Percentiles rank a stretch among this genome's conserved stretches.
Evolutionary conservation across 176 grass and related monocot genomes (phyloP).

Genomic region (maize (Zea mays)): DNA sequence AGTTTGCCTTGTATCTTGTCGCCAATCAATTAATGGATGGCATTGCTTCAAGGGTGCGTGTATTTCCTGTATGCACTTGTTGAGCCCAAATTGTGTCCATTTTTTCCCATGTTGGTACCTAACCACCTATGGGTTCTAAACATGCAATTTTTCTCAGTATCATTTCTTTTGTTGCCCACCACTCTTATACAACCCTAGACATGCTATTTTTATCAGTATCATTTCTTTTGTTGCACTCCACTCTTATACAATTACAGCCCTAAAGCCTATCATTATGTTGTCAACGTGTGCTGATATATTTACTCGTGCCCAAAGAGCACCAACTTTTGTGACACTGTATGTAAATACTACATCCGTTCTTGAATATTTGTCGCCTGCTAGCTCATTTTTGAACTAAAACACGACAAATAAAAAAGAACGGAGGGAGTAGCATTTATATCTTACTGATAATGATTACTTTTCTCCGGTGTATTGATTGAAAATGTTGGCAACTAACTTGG

Average conservation of each 20-base stretch:
- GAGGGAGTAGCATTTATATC: not conserved
- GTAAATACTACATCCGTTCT: not conserved
- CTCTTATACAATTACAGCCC: not conserved
- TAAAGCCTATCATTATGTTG: not conserved
- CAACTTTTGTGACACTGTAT: not conserved
- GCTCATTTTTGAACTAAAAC: too few species aligned
- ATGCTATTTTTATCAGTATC: conserved; percentile 6
- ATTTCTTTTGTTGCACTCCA: conserved; percentile 9
- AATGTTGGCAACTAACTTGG: conserved; percentile 24
- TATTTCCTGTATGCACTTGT: conserved; percentile 2
- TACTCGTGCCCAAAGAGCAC: not conserved
- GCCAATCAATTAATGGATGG: not conserved
- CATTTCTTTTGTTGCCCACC: not conserved
- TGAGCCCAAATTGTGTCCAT: not conserved
- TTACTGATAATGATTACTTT: conserved; percentile 2
- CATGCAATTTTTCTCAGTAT: conserved; percentile 15
- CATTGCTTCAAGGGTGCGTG: conserved; percentile 1
- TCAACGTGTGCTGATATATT: conserved; percentile 25
- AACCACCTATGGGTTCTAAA: not conserved
- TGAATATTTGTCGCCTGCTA: too few species aligned
- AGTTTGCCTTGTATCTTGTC: not conserved
- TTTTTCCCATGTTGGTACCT: conserved; percentile 8
- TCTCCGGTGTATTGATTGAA: not conserved
- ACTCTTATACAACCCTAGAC: not conserved
- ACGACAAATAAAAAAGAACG: too few species aligned